Evolutionary conservation across 768 basidiomycete species (phyloP), one percentile per base, ranked within the genome.

Genomic region (Amanita muscaria): DNA sequence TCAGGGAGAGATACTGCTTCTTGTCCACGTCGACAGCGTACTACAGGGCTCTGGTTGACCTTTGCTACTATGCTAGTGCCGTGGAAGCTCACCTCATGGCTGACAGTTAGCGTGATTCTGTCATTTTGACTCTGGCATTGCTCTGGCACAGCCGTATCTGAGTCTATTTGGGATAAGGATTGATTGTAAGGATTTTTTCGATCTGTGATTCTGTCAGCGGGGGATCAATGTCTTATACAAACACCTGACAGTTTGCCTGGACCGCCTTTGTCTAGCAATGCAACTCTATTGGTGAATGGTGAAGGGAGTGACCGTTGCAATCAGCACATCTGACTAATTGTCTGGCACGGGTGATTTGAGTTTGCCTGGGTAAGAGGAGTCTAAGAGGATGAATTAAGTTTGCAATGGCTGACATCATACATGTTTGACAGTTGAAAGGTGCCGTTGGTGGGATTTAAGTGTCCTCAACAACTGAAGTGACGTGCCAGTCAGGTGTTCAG

Each of bases 331-430:
- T 4, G 74, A 81, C 48, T 75, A 74, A 25, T 82, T 74, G 81
- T 80, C 3, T 73, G 80, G 21, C 85, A 83, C 49, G 73, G 77
- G 2, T 69, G 85, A 6, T 83, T 88, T 47, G 86, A 90, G 15
- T 48, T 71, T 3, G 74, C 65, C 27, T 75, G 76, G 76, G 77
- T 74, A 50, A 29, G 61, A 59, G n/a, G 10, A 18, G n/a, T n/a
- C n/a, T n/a, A n/a, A n/a, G n/a, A n/a, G n/a, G n/a, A n/a, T n/a
- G n/a, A n/a, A n/a, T n/a, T n/a, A n/a, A n/a, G n/a, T n/a, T n/a
- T n/a, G n/a, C n/a, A n/a, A n/a, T n/a, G n/a, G n/a, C n/a, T n/a
- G n/a, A n/a, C n/a, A n/a, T n/a, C n/a, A n/a, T n/a, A n/a, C n/a
- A n/a, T n/a, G n/a, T n/a, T n/a, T n/a, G n/a, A n/a, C n/a, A n/a